Conservation (phyloP, 2,329 filamentous ascomycete species). For the Exophiala sideris region DNA sequence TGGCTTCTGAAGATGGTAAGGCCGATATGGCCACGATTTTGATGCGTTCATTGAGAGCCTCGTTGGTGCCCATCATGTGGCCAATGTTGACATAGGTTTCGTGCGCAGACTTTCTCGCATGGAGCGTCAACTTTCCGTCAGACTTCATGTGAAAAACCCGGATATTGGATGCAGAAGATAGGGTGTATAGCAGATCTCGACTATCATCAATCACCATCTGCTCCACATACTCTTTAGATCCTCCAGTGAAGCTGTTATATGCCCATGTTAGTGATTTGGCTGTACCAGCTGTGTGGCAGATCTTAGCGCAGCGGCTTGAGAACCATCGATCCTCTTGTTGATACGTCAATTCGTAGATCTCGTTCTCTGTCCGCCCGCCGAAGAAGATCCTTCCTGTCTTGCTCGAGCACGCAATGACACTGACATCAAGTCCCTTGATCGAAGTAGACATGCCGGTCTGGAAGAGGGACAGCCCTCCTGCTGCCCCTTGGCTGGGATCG, state of each 20-base stretch:
- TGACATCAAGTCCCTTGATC: conserved; percentile 72
- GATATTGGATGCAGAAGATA: conserved; percentile 84
- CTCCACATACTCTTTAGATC: conserved; percentile 52
- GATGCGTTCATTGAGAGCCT: conserved; percentile 67
- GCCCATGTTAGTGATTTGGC: conserved; percentile 61
- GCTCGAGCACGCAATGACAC: conserved; percentile 71
- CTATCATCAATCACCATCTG: conserved; percentile 87
- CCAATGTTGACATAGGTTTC: conserved; percentile 68
- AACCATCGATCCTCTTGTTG: conserved; percentile 99
- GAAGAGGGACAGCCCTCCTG: conserved; percentile 69
- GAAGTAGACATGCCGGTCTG: conserved; percentile 82
- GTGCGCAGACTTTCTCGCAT: conserved; percentile 42
- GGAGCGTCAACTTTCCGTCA: conserved; percentile 49
- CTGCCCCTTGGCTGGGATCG: conserved; percentile 57
- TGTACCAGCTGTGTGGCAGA: conserved; percentile 73
- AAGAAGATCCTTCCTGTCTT: conserved; percentile 91
- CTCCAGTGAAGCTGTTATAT: conserved; percentile 17
- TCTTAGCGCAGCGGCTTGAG: conserved; percentile 77
- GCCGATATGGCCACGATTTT: conserved; percentile 80
- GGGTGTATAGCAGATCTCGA: conserved; percentile 81
- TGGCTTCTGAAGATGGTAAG: conserved; percentile 69
- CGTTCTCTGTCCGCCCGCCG: conserved; percentile 72
- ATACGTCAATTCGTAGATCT: conserved; percentile 91
- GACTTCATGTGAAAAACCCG: conserved; percentile 83
- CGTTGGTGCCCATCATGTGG: conserved; percentile 73